Percentiles rank a stretch among this genome's conserved stretches.
These are phyloP conservation scores for Corymbia citriodora DNA, from an alignment of 441 rosid genomes.

Conservation along the genomic window DNA sequence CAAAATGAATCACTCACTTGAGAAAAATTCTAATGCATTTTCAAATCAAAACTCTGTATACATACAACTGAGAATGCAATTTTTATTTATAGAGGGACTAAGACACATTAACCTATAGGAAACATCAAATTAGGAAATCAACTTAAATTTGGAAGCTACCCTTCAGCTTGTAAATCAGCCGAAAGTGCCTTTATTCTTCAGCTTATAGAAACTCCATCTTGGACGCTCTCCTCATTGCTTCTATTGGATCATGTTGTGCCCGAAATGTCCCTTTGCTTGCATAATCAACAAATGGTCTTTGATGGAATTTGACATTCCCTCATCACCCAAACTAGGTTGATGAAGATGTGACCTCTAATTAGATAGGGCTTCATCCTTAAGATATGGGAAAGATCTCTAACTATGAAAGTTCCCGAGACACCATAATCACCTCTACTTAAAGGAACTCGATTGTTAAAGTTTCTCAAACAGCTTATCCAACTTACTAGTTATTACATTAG, in stretches of 20 bases:
- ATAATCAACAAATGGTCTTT: not conserved
- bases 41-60: not conserved
- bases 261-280: not conserved
- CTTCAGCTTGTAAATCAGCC: not conserved
- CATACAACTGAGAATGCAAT: not conserved
- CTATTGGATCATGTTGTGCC: not conserved
- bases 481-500: not conserved
- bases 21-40: not conserved
- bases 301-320: not conserved
- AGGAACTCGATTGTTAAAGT: not conserved
- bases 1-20: not conserved
- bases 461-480: not conserved
- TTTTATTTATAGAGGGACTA: not conserved
- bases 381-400: not conserved
- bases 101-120: not conserved
- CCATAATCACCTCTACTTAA: fast-evolving
- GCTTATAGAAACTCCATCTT: not conserved
- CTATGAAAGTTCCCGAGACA: not conserved
- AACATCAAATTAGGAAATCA: not conserved
- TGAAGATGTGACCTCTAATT: not conserved
- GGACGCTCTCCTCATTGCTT: not conserved
- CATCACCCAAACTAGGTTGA: not conserved
- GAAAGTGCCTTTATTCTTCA: not conserved
- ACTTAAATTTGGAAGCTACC: not conserved
- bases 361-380: not conserved